These are phyloP conservation scores for Amaranthus palmeri DNA, from an alignment of 148 eudicot species.

Conservation along the genomic window DNA sequence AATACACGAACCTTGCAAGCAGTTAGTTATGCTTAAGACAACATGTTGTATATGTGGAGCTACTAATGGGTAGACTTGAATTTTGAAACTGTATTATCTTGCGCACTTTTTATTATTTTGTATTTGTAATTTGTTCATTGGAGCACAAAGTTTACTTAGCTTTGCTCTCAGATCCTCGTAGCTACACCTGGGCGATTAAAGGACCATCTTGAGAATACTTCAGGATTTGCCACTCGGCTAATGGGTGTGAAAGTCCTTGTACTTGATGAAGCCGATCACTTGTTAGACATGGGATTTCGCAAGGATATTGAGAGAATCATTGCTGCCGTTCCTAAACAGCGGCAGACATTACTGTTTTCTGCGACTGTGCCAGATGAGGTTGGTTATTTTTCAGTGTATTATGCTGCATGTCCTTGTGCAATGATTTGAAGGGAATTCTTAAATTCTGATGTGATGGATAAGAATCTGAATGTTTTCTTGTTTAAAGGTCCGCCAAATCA, in stretches of 20 bases:
- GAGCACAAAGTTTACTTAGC: constrained; percentile 17
- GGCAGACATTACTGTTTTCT: constrained; percentile 91
- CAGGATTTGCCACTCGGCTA: constrained; percentile 84
- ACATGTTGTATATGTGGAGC: not conserved
- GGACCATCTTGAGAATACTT: constrained; percentile 89
- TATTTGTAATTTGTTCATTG: not conserved
- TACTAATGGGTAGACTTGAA: not conserved
- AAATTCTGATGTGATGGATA: not conserved
- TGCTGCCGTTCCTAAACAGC: constrained; percentile 88
- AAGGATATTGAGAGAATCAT: constrained; percentile 80
- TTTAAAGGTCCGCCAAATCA: constrained; percentile 80
- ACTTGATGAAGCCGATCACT: constrained; percentile 97
- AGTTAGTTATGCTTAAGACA: too few species aligned
- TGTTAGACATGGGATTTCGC: constrained; percentile 97
- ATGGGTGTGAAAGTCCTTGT: constrained; percentile 95
- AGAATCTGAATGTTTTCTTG: not conserved
- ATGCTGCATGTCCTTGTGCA: constrained; percentile 6
- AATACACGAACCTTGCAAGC: constrained; percentile 9
- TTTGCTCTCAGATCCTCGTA: constrained; percentile 65
- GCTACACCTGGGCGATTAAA: constrained; percentile 96
- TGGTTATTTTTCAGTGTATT: constrained; percentile 16
- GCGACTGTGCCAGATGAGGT: constrained; percentile 90
- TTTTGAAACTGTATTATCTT: not conserved
- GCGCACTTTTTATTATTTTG: not conserved
- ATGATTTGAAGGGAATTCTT: not conserved